Evolutionary conservation across 352 stramenopile species (phyloP).

Genomic region (Globisporangium apiculatum): DNA sequence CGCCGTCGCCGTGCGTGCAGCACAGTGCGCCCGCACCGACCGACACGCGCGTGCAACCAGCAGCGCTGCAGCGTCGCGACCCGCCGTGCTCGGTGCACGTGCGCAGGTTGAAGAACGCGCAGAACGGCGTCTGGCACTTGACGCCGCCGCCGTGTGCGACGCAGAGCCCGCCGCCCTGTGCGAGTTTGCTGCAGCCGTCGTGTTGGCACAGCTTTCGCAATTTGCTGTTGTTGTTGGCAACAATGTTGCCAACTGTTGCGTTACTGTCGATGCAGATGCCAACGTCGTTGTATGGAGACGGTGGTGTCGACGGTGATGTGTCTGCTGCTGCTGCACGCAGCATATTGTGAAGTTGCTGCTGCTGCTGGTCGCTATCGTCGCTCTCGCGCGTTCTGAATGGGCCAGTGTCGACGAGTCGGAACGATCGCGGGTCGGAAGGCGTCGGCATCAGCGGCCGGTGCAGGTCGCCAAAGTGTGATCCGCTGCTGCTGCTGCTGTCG

Average conservation of each 20-base stretch:
- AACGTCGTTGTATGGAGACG: not conserved
- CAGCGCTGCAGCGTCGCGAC: constrained; percentile 50
- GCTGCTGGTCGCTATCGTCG: not conserved
- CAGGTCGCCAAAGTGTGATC: constrained; percentile 1
- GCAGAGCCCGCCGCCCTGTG: constrained; percentile 56
- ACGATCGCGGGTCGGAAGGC: constrained; percentile 1
- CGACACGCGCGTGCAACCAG: constrained; percentile 46
- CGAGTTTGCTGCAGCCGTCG: constrained; percentile 45
- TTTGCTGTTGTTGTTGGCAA: not conserved
- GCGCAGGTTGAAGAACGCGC: constrained; percentile 57
- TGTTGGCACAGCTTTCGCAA: constrained; percentile 28
- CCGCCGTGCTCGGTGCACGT: constrained; percentile 73
- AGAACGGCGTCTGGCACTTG: constrained; percentile 67
- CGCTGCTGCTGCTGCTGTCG: not conserved
- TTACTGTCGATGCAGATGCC: not conserved
- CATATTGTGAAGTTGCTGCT: constrained; percentile 8
- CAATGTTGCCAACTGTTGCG: not conserved
- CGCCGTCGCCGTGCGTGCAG: constrained; percentile 58
- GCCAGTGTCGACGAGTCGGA: not conserved
- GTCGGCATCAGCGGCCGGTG: not conserved
- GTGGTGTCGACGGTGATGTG: constrained; percentile 4
- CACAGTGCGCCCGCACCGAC: constrained; percentile 42
- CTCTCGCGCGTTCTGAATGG: not conserved
- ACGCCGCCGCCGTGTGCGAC: constrained; percentile 61
- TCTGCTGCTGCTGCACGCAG: not conserved